phyloP scores from a whole-genome alignment of 2,329 filamentous ascomycete genomes.

The Aureobasidium zeae region DNA sequence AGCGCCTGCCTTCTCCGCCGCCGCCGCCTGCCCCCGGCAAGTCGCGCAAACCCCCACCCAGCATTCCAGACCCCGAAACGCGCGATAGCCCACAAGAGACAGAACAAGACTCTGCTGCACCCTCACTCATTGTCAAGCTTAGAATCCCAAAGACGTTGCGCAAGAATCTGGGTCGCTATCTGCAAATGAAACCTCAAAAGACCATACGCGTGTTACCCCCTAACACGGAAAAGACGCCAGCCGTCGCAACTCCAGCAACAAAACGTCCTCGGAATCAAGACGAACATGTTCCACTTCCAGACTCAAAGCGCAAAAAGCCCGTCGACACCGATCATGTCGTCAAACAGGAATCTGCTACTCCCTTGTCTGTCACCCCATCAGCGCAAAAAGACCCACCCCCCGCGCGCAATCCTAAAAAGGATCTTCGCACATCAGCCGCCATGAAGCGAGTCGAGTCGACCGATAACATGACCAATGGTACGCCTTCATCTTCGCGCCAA shows the following conservation, averaged over 20 bases:
- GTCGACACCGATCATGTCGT: not conserved
- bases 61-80: constrained; percentile 3
- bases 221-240: constrained; percentile 8
- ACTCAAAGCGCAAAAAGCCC: constrained; percentile 23
- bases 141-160: constrained; percentile 17
- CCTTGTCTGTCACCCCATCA: not conserved
- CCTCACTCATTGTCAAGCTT: constrained; percentile 11
- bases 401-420: constrained; percentile 20
- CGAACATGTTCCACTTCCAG: constrained; percentile 17
- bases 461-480: constrained; percentile 13
- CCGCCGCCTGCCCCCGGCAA: not conserved
- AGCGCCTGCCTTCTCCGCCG: constrained; percentile 2
- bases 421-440: constrained; percentile 22
- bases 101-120: not conserved
- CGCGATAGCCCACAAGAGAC: constrained; percentile 11
- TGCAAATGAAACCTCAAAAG: constrained; percentile 14
- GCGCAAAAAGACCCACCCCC: constrained; percentile 21
- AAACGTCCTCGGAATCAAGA: constrained; percentile 14
- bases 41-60: constrained; percentile 5
- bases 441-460: constrained; percentile 17
- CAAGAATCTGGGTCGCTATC: constrained; percentile 8
- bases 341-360: constrained; percentile 1
- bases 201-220: constrained; percentile 11
- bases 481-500: constrained; percentile 11
- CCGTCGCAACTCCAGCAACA: constrained; percentile 4